Conservation (phyloP, 768 basidiomycete species). For the Serendipita sp. region DNA sequence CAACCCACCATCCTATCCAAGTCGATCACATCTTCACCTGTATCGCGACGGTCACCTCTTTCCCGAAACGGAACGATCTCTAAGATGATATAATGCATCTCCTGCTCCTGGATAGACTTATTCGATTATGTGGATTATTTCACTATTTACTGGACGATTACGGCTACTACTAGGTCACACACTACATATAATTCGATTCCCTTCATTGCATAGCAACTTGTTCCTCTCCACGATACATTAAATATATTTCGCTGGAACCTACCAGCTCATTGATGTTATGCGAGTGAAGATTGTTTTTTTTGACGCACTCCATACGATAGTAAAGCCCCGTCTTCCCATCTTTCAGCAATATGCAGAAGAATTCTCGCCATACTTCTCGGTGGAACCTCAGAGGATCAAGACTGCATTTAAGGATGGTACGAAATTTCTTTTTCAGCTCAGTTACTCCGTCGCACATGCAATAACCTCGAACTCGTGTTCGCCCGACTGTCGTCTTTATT, state of each 20-base stretch:
- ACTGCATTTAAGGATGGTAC: conserved; percentile 32
- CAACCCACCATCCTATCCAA: background rate
- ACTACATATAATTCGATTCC: background rate
- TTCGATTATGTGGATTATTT: background rate
- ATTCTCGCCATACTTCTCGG: conserved; percentile 45
- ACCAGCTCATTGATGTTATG: background rate
- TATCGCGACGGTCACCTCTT: too few relatives aligned
- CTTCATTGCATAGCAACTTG: background rate
- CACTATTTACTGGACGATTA: too few relatives aligned
- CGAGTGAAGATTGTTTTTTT: conserved; percentile 43
- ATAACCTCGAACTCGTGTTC: background rate
- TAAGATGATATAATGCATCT: background rate
- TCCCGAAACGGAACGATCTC: background rate
- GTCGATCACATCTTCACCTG: background rate
- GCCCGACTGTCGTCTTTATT: background rate
- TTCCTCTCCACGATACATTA: background rate
- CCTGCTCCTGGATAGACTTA: background rate
- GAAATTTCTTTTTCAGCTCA: conserved; percentile 4
- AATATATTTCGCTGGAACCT: background rate
- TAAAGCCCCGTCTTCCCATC: conserved; percentile 51
- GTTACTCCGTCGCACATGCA: too few relatives aligned
- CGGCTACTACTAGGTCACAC: background rate
- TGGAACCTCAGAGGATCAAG: conserved; percentile 37
- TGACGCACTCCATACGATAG: conserved; percentile 60
- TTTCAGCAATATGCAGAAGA: conserved; percentile 48